Evolutionary conservation across 257 asterid species (phyloP), one percentile per base, ranked within the genome.

Genomic region (Paulownia fortunei): DNA sequence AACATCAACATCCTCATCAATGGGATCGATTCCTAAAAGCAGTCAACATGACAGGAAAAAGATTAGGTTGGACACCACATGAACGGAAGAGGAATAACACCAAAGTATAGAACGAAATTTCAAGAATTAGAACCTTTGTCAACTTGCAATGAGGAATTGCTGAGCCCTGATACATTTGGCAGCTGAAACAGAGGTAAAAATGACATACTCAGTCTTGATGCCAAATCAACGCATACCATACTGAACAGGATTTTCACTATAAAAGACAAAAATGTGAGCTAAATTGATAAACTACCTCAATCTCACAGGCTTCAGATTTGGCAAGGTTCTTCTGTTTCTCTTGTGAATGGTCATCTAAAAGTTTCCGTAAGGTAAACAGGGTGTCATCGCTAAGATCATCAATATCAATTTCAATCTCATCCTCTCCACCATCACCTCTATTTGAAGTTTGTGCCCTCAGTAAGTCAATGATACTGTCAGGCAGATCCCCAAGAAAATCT

Each of bases 121-220:
- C 47, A 77, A 66, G 41, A 76, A 42, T 18, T 84, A 76, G 84
- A 81, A 94, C 99, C 99, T 94, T 86, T 92, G 79, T 84, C 94
- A 51, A 74, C 84, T 86, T 88, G 97, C 90, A 89, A 81, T 34
- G 99, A 92, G 51, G 97, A 94, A 86, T 88, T 94, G 88, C 99
- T 94, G 21, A 91, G 91, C 75, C 94, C 96, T 18, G 94, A 89
- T 69, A 87, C 98, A 82, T 90, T 88, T 61, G 91, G 98, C 66
- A 94, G 90, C 98, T 94, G 96, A 82, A 79, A 84, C 73, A 84
- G 59, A 76, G 66, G 69, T 5, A 12, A 56, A 19, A 59, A 19
- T 56, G 81, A 23, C 30, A 74, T 15, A 47, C n/a, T 41, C 52
- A 74, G 62, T 34, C 55, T 77, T 41, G 59, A 73, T 59, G 66